These are phyloP conservation scores for Alternaria ethzedia DNA, from an alignment of 2,329 filamentous ascomycete species.

Conservation along the genomic window DNA sequence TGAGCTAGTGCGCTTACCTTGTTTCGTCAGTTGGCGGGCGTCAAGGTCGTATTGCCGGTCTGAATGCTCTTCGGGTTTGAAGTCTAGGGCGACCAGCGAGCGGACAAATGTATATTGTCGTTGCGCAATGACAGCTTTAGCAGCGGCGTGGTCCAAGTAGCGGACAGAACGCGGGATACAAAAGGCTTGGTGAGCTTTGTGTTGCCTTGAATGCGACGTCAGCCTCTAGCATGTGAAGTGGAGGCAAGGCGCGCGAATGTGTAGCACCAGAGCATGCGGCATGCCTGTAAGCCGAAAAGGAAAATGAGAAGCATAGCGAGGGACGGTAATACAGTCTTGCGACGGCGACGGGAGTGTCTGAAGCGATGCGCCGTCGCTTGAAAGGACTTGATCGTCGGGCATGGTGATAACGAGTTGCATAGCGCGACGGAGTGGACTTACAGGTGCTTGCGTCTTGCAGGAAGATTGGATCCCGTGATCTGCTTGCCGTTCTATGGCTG, in stretches of 20 bases:
- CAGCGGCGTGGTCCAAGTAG: constrained; percentile 22
- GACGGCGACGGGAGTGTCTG: neutral
- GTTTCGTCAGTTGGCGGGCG: constrained; percentile 2
- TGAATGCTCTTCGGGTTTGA: constrained; percentile 25
- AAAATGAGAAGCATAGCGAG: neutral
- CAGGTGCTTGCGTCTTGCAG: constrained; percentile 37
- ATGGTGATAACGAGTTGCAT: neutral
- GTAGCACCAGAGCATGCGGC: constrained; percentile 2
- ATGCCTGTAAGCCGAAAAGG: neutral
- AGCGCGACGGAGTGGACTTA: neutral
- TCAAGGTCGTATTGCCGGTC: constrained; percentile 14
- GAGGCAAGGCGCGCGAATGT: constrained; percentile 8
- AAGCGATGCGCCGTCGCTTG: neutral
- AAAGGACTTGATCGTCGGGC: neutral
- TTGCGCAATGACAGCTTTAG: constrained; percentile 37
- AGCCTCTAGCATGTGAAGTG: constrained; percentile 31
- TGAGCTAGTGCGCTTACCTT: constrained; percentile 42
- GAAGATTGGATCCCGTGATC: constrained; percentile 43
- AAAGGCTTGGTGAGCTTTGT: constrained; percentile 29
- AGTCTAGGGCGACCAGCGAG: constrained; percentile 25
- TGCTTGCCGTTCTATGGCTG: too few relatives aligned
- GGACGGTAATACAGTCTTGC: neutral
- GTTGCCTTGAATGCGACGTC: constrained; percentile 23
- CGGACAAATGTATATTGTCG: constrained; percentile 31
- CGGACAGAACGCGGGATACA: constrained; percentile 31